Percentiles rank a stretch among this genome's conserved stretches.
These are phyloP conservation scores for Coniochaeta ligniaria DNA, from an alignment of 2,329 filamentous ascomycete genomes.

Conservation along the genomic window DNA sequence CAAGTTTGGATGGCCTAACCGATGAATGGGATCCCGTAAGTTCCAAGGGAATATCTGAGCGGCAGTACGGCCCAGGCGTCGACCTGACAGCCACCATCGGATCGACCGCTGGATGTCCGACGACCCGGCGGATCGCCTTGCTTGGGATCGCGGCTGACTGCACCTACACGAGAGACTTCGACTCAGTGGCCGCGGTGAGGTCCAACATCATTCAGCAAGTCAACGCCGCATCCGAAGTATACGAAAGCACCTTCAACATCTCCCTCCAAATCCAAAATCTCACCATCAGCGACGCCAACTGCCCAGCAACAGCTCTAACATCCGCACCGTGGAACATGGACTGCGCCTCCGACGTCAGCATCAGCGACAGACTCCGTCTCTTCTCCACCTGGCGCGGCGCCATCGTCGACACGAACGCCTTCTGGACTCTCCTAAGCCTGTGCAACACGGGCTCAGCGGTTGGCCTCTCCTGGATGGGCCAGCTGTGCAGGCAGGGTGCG, in stretches of 20 bases:
- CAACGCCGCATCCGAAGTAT: slow-evolving; percentile 79
- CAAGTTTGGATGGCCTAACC: no score
- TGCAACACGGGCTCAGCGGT: slow-evolving; percentile 81
- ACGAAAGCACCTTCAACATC: slow-evolving; percentile 90
- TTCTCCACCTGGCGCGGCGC: slow-evolving; percentile 86
- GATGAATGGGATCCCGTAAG: no score
- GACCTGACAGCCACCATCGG: no score
- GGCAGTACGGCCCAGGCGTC: no score
- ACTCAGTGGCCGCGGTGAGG: slow-evolving; percentile 53
- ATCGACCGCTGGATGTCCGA: slow-evolving; percentile 69
- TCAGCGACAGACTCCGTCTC: slow-evolving; percentile 72
- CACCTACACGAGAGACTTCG: slow-evolving; percentile 71
- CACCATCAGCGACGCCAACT: slow-evolving; percentile 66
- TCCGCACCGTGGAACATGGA: slow-evolving; percentile 70
- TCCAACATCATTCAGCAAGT: slow-evolving; percentile 75
- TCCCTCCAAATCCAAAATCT: slow-evolving; percentile 84
- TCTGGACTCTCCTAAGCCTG: slow-evolving; percentile 83
- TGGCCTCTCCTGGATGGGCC: slow-evolving; percentile 86
- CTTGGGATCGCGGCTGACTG: slow-evolving; percentile 92
- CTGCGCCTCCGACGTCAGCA: slow-evolving; percentile 56
- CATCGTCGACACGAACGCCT: slow-evolving; percentile 75
- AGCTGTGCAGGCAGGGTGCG: slow-evolving; percentile 59
- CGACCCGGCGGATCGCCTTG: slow-evolving; percentile 82
- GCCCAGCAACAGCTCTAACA: slow-evolving; percentile 61
- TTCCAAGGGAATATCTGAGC: no score